Evolutionary conservation across 2,329 filamentous ascomycete species (phyloP).

Genomic region (Lasiodiplodia sp.): DNA sequence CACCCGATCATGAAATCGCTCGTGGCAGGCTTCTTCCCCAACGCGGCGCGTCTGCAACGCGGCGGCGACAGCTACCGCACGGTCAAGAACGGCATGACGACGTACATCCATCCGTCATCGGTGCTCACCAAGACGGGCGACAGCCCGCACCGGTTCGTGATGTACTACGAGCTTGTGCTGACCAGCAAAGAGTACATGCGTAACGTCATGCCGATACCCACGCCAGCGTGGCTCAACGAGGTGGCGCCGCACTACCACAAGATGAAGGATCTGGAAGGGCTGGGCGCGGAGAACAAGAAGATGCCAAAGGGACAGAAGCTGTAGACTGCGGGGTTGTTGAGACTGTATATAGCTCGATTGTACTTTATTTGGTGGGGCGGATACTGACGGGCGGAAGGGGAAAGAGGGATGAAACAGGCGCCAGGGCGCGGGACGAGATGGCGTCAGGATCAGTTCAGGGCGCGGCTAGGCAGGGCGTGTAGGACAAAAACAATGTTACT

Average conservation of each 20-base stretch:
- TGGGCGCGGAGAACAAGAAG: slow-evolving; percentile 73
- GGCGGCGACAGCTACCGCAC: slow-evolving; percentile 90
- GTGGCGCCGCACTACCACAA: slow-evolving; percentile 96
- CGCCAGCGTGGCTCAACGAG: slow-evolving; percentile 84
- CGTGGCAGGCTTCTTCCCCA: slow-evolving; percentile 92
- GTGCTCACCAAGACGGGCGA: slow-evolving; percentile 78
- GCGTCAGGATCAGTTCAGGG: not conserved
- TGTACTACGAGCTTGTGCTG: slow-evolving; percentile 84
- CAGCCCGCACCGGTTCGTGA: slow-evolving; percentile 83
- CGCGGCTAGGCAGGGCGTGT: not conserved
- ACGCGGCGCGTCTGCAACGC: slow-evolving; percentile 82
- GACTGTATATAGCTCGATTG: not conserved
- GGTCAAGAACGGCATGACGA: slow-evolving; percentile 86
- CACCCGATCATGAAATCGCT: slow-evolving; percentile 85
- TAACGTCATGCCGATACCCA: slow-evolving; percentile 77
- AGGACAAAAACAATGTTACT: slow-evolving; percentile 15
- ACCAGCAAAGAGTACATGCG: slow-evolving; percentile 94
- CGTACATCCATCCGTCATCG: slow-evolving; percentile 89
- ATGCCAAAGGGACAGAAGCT: slow-evolving; percentile 64
- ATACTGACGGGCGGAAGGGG: not conserved
- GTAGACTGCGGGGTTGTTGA: not conserved
- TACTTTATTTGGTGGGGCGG: not conserved
- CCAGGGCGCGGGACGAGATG: not conserved
- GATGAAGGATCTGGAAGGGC: slow-evolving; percentile 82
- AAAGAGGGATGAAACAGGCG: not conserved